Percentiles rank a stretch among this genome's conserved stretches.
phyloP scores from a whole-genome alignment of 768 basidiomycete genomes.

The Amanita pallidorosea region DNA sequence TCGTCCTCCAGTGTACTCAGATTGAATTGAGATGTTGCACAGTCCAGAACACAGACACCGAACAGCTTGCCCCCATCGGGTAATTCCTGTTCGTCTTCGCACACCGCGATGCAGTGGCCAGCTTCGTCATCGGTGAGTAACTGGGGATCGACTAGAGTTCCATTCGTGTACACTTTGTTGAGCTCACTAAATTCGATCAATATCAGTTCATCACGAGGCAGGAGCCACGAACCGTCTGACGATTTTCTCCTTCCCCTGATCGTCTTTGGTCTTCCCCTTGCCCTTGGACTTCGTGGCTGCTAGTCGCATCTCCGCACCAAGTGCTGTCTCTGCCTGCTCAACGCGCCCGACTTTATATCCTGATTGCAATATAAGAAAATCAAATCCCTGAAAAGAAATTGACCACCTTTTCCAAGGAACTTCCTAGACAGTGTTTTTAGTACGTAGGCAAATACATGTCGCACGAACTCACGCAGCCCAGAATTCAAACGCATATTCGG shows the following conservation, averaged over 20 bases:
- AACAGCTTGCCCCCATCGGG: slow-evolving; percentile 44
- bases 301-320: slow-evolving; percentile 93
- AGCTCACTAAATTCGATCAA: slow-evolving; percentile 42
- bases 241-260: slow-evolving; percentile 74
- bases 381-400: neutral
- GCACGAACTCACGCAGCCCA: slow-evolving; percentile 67
- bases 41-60: slow-evolving; percentile 88
- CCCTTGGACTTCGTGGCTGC: slow-evolving; percentile 54
- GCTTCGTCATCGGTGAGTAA: slow-evolving; percentile 89
- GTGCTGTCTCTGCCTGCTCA: slow-evolving; percentile 93
- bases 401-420: slow-evolving; percentile 67
- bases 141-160: slow-evolving; percentile 86
- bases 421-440: slow-evolving; percentile 32
- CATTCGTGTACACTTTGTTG: slow-evolving; percentile 93
- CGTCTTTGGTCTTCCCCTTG: slow-evolving; percentile 44
- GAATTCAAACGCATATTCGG: slow-evolving; percentile 86
- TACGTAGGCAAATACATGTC: neutral
- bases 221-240: slow-evolving; percentile 52
- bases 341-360: slow-evolving; percentile 95
- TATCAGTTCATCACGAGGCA: neutral
- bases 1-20: slow-evolving; percentile 88
- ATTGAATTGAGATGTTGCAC: slow-evolving; percentile 92
- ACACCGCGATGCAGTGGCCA: slow-evolving; percentile 88
- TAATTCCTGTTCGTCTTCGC: slow-evolving; percentile 40
- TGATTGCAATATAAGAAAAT: slow-evolving; percentile 13